Conservation (phyloP, 1,284 basidiomycete genomes). For the Ganoderma lingzhi region DNA sequence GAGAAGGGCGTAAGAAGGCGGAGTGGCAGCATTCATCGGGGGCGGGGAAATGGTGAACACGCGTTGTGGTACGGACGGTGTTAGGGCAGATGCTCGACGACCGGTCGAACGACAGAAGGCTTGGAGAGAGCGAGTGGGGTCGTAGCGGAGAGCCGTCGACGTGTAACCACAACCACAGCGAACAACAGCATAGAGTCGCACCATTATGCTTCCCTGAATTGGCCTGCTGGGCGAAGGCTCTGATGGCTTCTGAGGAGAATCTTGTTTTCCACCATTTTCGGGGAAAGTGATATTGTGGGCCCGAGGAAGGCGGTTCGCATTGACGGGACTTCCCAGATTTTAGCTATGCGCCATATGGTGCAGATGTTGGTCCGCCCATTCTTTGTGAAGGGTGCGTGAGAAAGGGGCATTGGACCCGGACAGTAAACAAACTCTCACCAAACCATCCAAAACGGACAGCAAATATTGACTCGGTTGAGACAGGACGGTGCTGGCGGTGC, state of each 20-base stretch:
- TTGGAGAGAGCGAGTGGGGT: background rate
- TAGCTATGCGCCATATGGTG: slow-evolving; percentile 2
- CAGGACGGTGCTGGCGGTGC: background rate
- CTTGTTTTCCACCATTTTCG: background rate
- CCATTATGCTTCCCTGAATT: slow-evolving; percentile 1
- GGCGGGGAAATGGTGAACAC: background rate
- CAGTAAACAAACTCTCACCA: background rate
- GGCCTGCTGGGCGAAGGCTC: background rate
- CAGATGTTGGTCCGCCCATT: slow-evolving; percentile 3
- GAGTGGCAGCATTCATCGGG: background rate
- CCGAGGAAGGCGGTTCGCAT: background rate
- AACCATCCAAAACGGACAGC: background rate
- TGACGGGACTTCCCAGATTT: background rate
- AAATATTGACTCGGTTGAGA: background rate
- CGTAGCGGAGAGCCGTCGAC: background rate
- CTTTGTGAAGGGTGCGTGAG: slow-evolving; percentile 1
- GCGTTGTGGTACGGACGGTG: background rate
- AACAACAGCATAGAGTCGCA: background rate
- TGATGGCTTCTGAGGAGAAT: background rate
- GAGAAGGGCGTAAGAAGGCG: background rate
- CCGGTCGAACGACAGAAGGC: background rate
- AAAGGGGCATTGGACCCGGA: background rate
- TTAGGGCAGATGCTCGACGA: background rate
- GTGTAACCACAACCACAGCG: background rate
- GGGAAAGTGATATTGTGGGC: background rate